Evolutionary conservation across 1,284 basidiomycete species (phyloP).

Genomic region (Athelia sp.): DNA sequence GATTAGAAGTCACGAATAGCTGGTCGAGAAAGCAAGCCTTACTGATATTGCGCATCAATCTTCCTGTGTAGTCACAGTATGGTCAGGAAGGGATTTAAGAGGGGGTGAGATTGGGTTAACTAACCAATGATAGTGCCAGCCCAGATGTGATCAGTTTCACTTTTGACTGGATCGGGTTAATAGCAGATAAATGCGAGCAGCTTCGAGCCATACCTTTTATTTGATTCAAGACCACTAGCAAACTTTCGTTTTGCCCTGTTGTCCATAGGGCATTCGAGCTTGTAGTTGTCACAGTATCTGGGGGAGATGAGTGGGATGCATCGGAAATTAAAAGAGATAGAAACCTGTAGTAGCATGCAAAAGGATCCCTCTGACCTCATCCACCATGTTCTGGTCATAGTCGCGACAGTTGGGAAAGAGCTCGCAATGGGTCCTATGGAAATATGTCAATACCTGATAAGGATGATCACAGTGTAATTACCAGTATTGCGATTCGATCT

Average conservation of each 20-base stretch:
- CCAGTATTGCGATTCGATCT: conserved; percentile 1
- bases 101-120: not conserved
- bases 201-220: not conserved
- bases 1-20: too few species aligned
- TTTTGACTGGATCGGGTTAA: not conserved
- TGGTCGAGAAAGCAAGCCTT: not conserved
- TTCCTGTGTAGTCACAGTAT: not conserved
- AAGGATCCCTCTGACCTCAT: not conserved
- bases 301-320: too few species aligned
- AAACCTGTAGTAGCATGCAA: not conserved
- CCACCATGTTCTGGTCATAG: not conserved
- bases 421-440: not conserved
- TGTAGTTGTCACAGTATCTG: not conserved
- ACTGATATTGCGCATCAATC: not conserved
- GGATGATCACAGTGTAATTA: not conserved
- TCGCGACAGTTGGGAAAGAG: not conserved
- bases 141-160: not conserved
- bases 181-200: too few species aligned
- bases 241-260: not conserved
- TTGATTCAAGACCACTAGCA: not conserved
- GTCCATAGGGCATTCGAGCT: not conserved
- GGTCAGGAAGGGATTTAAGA: not conserved
- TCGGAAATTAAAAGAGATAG: too few species aligned
- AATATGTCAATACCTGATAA: not conserved
- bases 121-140: not conserved